phyloP scores from a whole-genome alignment of 2,329 filamentous ascomycete species.

The Colletotrichum australisinense region DNA sequence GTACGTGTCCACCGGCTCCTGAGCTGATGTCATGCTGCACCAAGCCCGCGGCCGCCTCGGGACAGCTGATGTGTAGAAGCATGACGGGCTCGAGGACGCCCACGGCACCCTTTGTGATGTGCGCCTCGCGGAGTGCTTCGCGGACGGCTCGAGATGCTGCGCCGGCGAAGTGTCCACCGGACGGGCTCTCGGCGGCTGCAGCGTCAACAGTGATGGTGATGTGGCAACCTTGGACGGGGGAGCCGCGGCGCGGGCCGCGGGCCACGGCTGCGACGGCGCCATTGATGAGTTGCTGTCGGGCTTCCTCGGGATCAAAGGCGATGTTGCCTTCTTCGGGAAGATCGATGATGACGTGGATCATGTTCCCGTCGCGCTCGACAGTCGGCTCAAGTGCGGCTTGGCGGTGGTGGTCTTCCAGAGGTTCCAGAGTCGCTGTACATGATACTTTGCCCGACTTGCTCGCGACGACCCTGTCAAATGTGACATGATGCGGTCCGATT shows the following conservation, averaged over 20 bases:
- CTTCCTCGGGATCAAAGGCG: slow-evolving; percentile 62
- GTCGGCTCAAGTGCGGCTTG: slow-evolving; percentile 53
- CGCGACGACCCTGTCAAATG: slow-evolving; percentile 83
- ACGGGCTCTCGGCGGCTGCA: slow-evolving; percentile 66
- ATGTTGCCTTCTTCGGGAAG: slow-evolving; percentile 60
- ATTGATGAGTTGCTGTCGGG: slow-evolving; percentile 75
- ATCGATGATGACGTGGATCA: slow-evolving; percentile 66
- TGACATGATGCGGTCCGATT: slow-evolving; percentile 67
- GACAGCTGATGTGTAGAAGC: slow-evolving; percentile 86
- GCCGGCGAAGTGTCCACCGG: slow-evolving; percentile 76
- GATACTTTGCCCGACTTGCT: slow-evolving; percentile 83
- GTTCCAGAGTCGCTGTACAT: slow-evolving; percentile 76
- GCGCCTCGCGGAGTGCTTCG: slow-evolving; percentile 73
- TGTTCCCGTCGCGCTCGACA: slow-evolving; percentile 76
- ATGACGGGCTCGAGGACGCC: slow-evolving; percentile 93
- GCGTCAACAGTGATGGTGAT: slow-evolving; percentile 75
- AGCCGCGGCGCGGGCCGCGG: slow-evolving; percentile 83
- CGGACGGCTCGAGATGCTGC: slow-evolving; percentile 72
- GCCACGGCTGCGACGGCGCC: slow-evolving; percentile 87
- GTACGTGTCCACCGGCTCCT: slow-evolving; percentile 76
- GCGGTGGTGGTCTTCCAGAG: slow-evolving; percentile 58
- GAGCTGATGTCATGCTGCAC: slow-evolving; percentile 86
- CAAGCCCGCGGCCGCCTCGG: slow-evolving; percentile 82
- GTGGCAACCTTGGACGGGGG: slow-evolving; percentile 81
- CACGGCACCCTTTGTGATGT: slow-evolving; percentile 61